Percentiles rank a stretch among this genome's conserved stretches.
Conservation (phyloP, 208 protist genomes). For the Lotmaria passim region DNA sequence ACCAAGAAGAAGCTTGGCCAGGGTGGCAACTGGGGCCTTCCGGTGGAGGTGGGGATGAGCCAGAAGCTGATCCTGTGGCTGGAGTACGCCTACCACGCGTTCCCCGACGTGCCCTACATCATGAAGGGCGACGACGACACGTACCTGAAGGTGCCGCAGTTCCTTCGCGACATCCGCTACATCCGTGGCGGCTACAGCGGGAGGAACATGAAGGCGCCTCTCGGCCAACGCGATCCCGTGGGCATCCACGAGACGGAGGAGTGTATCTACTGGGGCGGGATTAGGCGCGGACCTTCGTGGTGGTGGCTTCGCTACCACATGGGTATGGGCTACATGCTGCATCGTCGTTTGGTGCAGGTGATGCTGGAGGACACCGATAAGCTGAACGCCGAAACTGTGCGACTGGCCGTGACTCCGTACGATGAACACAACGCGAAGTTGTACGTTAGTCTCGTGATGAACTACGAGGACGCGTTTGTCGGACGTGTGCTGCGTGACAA, state of each 20-base stretch:
- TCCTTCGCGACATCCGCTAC: too few species aligned
- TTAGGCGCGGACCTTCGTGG: not conserved
- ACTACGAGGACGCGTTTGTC: constrained; percentile 12
- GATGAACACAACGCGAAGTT: too few species aligned
- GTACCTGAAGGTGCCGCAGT: too few species aligned
- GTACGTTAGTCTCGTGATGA: not conserved
- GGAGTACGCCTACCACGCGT: too few species aligned
- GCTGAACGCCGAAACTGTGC: not conserved
- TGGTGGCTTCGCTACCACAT: not conserved
- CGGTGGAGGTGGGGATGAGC: too few species aligned
- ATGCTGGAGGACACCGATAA: not conserved
- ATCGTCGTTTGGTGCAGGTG: not conserved
- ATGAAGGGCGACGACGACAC: too few species aligned
- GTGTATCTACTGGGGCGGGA: constrained; percentile 8
- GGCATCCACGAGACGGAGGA: constrained; percentile 1
- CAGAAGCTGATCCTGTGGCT: too few species aligned
- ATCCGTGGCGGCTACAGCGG: not conserved
- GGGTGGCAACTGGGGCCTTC: too few species aligned
- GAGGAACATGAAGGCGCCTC: not conserved
- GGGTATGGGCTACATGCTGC: constrained; percentile 1
- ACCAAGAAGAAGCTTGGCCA: too few species aligned
- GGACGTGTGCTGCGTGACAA: constrained; percentile 4
- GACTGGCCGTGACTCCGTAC: not conserved
- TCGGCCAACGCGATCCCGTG: not conserved
- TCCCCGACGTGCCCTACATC: too few species aligned